Percentiles rank a stretch among this genome's conserved stretches.
phyloP scores from a whole-genome alignment of 2,329 filamentous ascomycete species.

The Ascosphaera pollenicola region DNA sequence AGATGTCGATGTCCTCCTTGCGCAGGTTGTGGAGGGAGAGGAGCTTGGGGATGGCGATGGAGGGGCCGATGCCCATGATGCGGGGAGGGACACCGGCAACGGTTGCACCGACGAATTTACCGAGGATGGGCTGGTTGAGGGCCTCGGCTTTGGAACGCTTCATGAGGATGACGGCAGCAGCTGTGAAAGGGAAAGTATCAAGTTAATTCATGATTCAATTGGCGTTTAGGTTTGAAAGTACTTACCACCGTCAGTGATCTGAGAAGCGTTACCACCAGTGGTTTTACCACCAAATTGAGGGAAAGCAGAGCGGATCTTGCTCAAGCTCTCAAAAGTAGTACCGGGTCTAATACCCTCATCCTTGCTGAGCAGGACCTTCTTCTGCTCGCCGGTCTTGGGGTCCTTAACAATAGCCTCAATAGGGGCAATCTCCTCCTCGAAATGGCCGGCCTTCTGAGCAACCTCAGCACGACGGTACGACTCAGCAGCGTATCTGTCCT shows the following conservation, averaged over 20 bases:
- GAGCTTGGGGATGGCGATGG: slow-evolving; percentile 53
- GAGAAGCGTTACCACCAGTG: slow-evolving; percentile 83
- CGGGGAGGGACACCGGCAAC: slow-evolving; percentile 75
- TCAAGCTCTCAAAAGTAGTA: slow-evolving; percentile 61
- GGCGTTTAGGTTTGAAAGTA: background rate
- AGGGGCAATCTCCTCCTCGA: slow-evolving; percentile 84
- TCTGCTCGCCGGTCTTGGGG: slow-evolving; percentile 54
- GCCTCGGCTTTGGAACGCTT: slow-evolving; percentile 86
- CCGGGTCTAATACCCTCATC: slow-evolving; percentile 85
- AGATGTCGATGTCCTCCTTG: slow-evolving; percentile 64
- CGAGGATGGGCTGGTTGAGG: slow-evolving; percentile 70
- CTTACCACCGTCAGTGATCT: slow-evolving; percentile 75
- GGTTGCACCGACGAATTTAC: slow-evolving; percentile 71
- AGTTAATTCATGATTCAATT: background rate
- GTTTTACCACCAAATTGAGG: slow-evolving; percentile 68
- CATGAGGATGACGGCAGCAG: slow-evolving; percentile 41
- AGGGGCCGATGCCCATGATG: slow-evolving; percentile 71
- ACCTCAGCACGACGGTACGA: slow-evolving; percentile 70
- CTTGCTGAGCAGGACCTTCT: slow-evolving; percentile 54
- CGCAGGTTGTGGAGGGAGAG: slow-evolving; percentile 56
- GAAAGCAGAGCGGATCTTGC: slow-evolving; percentile 79
- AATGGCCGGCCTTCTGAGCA: slow-evolving; percentile 78
- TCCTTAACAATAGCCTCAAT: slow-evolving; percentile 67
- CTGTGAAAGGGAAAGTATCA: slow-evolving; percentile 1
- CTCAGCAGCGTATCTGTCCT: slow-evolving; percentile 74